phyloP scores from a whole-genome alignment of 129 eudicot species.

The Centella asiatica region DNA sequence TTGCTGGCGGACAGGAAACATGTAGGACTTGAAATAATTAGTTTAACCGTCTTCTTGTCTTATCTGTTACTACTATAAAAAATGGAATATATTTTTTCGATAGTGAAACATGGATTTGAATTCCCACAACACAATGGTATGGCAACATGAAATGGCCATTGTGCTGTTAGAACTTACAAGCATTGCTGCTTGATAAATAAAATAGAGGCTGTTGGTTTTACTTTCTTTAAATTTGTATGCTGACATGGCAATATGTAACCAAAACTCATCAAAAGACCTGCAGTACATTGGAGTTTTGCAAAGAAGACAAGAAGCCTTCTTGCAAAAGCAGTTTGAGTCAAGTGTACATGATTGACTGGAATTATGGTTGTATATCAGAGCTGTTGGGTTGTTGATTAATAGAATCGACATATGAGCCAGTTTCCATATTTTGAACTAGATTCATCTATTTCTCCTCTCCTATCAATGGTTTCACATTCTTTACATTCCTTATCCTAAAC shows the following conservation, averaged over 20 bases:
- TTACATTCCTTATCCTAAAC: background rate
- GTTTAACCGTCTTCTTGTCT: background rate
- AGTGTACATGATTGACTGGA: background rate
- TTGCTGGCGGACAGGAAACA: no score
- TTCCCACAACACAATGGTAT: background rate
- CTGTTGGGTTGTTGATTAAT: background rate
- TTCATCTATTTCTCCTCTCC: background rate
- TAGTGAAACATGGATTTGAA: no score
- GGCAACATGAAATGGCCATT: background rate
- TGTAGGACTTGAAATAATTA: background rate
- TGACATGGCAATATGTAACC: background rate
- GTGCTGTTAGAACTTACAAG: background rate
- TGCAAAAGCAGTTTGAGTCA: background rate
- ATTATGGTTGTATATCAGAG: background rate
- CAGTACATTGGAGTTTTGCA: background rate
- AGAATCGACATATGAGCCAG: background rate
- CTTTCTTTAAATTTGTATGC: no score
- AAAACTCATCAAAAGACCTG: background rate
- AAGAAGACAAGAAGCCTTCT: background rate
- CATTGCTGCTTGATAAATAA: background rate
- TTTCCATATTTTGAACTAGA: background rate
- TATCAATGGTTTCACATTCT: background rate
- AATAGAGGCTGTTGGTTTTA: background rate
- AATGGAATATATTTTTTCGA: no score
- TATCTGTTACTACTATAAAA: background rate